Evolutionary conservation across 1,139 yeast genomes (phyloP), one percentile per base, ranked within the genome.

Genomic region (Groenewaldozyma sp.): DNA sequence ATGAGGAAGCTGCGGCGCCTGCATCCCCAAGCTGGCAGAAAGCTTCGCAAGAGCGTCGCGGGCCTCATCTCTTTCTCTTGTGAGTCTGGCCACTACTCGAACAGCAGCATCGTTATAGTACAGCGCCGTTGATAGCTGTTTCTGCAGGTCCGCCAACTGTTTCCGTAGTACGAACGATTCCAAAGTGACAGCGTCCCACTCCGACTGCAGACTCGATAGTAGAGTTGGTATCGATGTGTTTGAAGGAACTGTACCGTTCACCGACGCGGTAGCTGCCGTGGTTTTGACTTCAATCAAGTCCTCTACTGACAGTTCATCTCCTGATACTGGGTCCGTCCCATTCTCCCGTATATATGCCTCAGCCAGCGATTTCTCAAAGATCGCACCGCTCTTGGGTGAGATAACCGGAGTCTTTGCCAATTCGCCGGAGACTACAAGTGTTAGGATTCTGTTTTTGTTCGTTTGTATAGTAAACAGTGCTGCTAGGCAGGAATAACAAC

Each of bases 91-190:
- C 0, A 93, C 94, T 2, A 88, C 95, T 41, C 87, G 67, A 2
- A 82, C 77, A 1, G 96, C 94, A 0, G 97, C 96, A 58, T 88
- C 97, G 49, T 82, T 82, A 50, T 79, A 82, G 54, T 86, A 87
- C 31, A 87, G 63, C 0, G 94, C 80, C 3, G 82, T 63, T 32
- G 93, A 79, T 42, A 88, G 62, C 53, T 86, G 93, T 52, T 81
- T 76, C 45, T 82, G 71, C 2, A 91, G 71, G 27, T 67, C 65
- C 37, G 70, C 73, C 36, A 88, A 66, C 50, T 81, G 88, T 55
- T 82, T 82, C 46, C 93, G 69, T 45, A 88, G 63, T 24, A 79
- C 72, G 54, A 83, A 87, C 34, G 82, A 70, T 55, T 91, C 97
- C 41, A 88, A 64, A 28, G 93, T 86, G 44, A 83, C 60, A 0